phyloP scores from a whole-genome alignment of 306 rosid species.

The Begonia masoniana region DNA sequence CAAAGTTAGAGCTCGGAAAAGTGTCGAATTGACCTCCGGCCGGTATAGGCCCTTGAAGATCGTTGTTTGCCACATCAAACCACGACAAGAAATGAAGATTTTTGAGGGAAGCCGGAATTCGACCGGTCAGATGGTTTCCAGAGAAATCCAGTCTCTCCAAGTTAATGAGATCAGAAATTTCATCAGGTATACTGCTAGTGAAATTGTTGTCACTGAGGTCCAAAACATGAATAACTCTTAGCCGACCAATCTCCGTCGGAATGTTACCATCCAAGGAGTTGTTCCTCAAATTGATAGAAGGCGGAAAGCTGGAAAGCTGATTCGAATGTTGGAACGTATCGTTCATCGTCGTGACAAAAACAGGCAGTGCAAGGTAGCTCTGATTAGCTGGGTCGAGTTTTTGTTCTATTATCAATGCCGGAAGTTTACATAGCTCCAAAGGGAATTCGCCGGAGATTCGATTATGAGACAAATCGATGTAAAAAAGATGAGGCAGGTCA shows the following conservation, averaged over 20 bases:
- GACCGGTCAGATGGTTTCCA: constrained; percentile 43
- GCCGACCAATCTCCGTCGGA: constrained; percentile 48
- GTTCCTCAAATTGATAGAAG: constrained; percentile 43
- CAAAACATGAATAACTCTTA: constrained; percentile 45
- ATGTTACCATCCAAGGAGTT: constrained; percentile 47
- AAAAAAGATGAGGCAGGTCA: constrained; percentile 48
- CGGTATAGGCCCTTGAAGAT: constrained; percentile 64
- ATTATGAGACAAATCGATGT: constrained; percentile 59
- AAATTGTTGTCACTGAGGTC: constrained; percentile 48
- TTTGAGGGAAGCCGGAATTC: constrained; percentile 53
- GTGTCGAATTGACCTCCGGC: constrained; percentile 66
- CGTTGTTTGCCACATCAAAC: constrained; percentile 57
- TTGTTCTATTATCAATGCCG: constrained; percentile 36
- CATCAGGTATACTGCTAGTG: constrained; percentile 52
- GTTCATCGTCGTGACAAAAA: constrained; percentile 49
- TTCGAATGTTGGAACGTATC: constrained; percentile 52
- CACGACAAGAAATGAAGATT: constrained; percentile 62
- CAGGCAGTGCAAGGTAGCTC: constrained; percentile 61
- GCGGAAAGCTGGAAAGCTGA: constrained; percentile 70
- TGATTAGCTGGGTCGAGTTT: constrained; percentile 24
- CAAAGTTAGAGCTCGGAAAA: constrained; percentile 46
- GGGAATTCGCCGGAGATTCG: constrained; percentile 43
- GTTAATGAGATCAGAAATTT: constrained; percentile 43
- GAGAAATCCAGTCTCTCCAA: constrained; percentile 69
- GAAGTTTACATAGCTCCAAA: constrained; percentile 31